Conservation (phyloP, 352 stramenopile species). For the Vaucheria bursata region DNA sequence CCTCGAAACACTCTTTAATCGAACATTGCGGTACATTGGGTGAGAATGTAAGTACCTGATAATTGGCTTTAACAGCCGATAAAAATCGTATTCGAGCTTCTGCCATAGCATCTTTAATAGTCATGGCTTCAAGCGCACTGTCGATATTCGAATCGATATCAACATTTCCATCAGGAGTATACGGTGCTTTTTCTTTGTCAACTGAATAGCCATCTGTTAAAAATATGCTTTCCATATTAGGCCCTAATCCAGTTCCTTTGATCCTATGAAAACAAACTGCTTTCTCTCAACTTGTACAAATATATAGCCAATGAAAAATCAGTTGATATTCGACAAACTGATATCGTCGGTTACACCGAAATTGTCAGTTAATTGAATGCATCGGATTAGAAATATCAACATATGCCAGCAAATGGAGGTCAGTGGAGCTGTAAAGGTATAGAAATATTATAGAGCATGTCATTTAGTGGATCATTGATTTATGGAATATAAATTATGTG, state of each 20-base stretch:
- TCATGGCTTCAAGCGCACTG: no score
- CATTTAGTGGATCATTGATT: no score
- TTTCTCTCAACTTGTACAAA: background rate
- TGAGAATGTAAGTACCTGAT: conserved; percentile 19
- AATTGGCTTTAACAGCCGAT: conserved; percentile 34
- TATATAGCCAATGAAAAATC: background rate
- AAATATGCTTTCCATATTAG: background rate
- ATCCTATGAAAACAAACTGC: background rate
- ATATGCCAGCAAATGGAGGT: no score
- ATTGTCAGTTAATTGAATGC: no score
- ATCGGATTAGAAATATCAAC: no score
- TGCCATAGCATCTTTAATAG: conserved; percentile 26
- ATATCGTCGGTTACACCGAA: no score
- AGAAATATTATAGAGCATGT: no score
- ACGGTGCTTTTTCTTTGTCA: background rate
- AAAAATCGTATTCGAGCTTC: conserved; percentile 37
- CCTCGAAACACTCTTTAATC: no score
- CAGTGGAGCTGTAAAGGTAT: no score
- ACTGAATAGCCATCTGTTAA: background rate
- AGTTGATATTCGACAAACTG: no score
- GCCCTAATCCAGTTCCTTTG: background rate
- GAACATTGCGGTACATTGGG: no score
- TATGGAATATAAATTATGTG: no score
- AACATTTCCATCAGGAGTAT: background rate
- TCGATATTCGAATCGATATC: background rate